Conservation (phyloP, 306 rosid genomes). For the Clitoria ternatea region DNA sequence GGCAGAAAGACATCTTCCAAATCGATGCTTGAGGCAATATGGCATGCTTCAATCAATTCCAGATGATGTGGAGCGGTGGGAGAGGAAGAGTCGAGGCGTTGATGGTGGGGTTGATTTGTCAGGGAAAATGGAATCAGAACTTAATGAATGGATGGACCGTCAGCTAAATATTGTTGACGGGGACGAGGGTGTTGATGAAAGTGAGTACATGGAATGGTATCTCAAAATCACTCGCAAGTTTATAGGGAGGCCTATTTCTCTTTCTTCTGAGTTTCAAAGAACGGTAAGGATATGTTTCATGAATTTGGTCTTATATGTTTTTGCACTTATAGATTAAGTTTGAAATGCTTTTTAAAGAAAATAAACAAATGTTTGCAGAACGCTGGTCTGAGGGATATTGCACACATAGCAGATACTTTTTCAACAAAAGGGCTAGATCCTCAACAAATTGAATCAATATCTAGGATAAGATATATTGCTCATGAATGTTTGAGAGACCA, state of each 20-base stretch:
- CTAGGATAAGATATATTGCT: conserved; percentile 76
- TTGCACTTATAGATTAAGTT: conserved; percentile 21
- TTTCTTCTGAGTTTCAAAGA: conserved; percentile 94
- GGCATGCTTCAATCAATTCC: conserved; percentile 90
- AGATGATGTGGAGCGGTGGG: conserved; percentile 92
- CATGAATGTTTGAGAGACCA: conserved; percentile 97
- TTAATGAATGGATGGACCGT: conserved; percentile 79
- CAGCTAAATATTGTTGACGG: conserved; percentile 66
- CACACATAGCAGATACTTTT: conserved; percentile 86
- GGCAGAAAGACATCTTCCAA: conserved; percentile 98
- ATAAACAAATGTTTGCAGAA: conserved; percentile 59
- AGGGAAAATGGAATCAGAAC: conserved; percentile 88
- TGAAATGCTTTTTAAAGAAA: conserved; percentile 42
- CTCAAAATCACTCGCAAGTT: conserved; percentile 84
- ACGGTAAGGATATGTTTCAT: conserved; percentile 61
- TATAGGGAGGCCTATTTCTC: conserved; percentile 97
- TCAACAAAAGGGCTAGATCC: conserved; percentile 83
- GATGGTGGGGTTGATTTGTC: conserved; percentile 99
- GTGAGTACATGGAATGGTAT: conserved; percentile 92
- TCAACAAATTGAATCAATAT: conserved; percentile 72
- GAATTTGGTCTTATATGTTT: conserved; percentile 21
- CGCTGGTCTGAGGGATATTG: conserved; percentile 93
- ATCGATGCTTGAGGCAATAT: conserved; percentile 87
- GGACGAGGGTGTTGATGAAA: conserved; percentile 70
- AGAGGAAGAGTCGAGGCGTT: conserved; percentile 97